Base-by-base conservation (phyloP, 2,329 filamentous ascomycete species). In the Capronia epimyces region DNA sequence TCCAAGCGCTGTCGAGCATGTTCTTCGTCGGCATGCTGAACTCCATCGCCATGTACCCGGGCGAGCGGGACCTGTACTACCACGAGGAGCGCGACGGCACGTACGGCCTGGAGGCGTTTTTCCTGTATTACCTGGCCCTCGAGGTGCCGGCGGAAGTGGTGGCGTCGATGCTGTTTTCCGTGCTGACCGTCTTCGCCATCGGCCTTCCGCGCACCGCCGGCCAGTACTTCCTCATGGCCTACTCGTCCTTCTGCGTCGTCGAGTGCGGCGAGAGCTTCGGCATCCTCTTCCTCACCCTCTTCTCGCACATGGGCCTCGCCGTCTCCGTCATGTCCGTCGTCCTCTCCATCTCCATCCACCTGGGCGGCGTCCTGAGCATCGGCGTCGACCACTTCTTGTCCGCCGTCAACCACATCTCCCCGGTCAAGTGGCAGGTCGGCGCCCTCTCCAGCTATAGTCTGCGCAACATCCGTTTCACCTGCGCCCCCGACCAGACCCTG, bases 1-100 rank as follows among this genome's bases (percentile, higher is more conserved):
- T 89, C 1, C 82, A 89, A 57, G 80, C 89, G 63, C 75, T 89
- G 24, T 79, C 81, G 1, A 82, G 84, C 27, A 49, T 87, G 29
- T 86, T 86, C 66, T 86, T 86, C 59, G 79, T 87, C 1, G 86
- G 86, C 22, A 88, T 89, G 84, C 74, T 89, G 10, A 84, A 89
- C 65, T 89, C 89, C 61, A 82, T 89, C 3, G 83, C 84, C 2
- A 75, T 87, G 6, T 89, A 89, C 62, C 86, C 86, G 0, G 71
- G 71, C 34, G 86, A 89, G 63, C 76, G 84, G 3, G 84, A 87
- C 50, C 84, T 89, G 0, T 89, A 89, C 65, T 87, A 89, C 63
- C 78, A 83, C 58, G 86, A 90, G 67, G 79, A 86, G 60, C 83
- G 84, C 53, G 86, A 90, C 65, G 77, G 79, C 5, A 81, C 84